Evolutionary conservation across 176 grass and related monocot species (phyloP), one percentile per base, ranked within the genome.

Genomic region (Aegilops bicornis): DNA sequence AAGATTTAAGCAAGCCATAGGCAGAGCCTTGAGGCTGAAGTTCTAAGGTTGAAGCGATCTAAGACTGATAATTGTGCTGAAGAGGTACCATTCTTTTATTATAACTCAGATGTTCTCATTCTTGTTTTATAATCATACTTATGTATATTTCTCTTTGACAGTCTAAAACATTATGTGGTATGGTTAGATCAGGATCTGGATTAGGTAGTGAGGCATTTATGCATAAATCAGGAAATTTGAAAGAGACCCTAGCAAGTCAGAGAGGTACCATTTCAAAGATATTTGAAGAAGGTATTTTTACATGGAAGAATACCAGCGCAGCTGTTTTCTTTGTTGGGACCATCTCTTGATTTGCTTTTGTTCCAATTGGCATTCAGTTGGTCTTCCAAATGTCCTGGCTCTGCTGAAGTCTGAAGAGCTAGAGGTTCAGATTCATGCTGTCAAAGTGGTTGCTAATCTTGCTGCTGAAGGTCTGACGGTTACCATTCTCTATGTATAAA

Each of bases 321-420:
- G 3, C 14, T 59, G 16, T 59, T 59, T 25, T 59, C 16, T 90
- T 73, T 81, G 8, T 52, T 36, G 35, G 24, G 5, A 7, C 27
- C 47, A 84, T 84, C 77, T 80, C 77, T 80, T 87, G 23, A 87
- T 42, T 47, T 50, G n/a, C 45, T 87, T 91, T 69, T 84, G 35
- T 12, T 73, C 39, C 48, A 80, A 76, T 76, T 87, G 69, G 13
- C 27, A 25, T 88, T 79, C 86, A 98, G 93, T 94, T 88, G 88
- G 93, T 79, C 88, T 98, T 85, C 84, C 83, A 56, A 94, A 88
- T 84, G 88, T 98, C 48, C 75, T 98, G 25, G 75, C 89, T 84
- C 88, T 98, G 66, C 88, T 98, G 90, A 98, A 91, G 89, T 98
- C 93, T n/a, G 90, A 95, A 54, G 93, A 98, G 61, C 71, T 92